phyloP scores from a whole-genome alignment of 2,329 filamentous ascomycete genomes.

The Penicillium crustosum region DNA sequence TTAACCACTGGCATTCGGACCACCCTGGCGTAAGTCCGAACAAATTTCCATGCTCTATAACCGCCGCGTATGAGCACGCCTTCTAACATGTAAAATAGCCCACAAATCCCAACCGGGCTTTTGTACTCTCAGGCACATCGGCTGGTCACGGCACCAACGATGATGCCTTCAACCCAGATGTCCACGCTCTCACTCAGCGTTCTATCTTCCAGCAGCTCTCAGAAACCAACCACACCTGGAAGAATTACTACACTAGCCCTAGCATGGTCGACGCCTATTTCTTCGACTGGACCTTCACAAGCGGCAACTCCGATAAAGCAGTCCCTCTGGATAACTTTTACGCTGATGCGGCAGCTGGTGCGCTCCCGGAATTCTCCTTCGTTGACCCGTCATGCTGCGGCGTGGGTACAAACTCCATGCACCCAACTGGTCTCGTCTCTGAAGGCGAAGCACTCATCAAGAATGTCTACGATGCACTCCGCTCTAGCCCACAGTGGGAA shows the following conservation, averaged over 20 bases:
- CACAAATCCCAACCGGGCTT: constrained; percentile 47
- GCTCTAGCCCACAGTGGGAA: constrained; percentile 37
- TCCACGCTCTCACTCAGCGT: constrained; percentile 30
- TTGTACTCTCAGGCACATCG: constrained; percentile 33
- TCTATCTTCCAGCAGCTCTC: constrained; percentile 44
- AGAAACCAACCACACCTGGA: constrained; percentile 36
- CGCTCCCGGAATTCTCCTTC: constrained; percentile 37
- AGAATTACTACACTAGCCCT: constrained; percentile 35
- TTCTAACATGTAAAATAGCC: constrained; percentile 30
- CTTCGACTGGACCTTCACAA: constrained; percentile 37
- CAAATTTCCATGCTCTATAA: neutral
- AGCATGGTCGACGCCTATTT: constrained; percentile 33
- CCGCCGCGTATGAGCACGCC: neutral
- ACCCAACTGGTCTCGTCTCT: constrained; percentile 37
- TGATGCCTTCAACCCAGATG: constrained; percentile 23
- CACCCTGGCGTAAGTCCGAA: constrained; percentile 42
- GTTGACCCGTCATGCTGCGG: constrained; percentile 45
- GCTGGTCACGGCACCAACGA: constrained; percentile 38
- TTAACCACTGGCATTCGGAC: constrained; percentile 49
- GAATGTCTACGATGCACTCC: constrained; percentile 38
- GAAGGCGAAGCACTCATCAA: constrained; percentile 41
- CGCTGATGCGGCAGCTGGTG: constrained; percentile 33
- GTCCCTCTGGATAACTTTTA: constrained; percentile 37
- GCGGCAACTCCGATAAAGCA: constrained; percentile 29
- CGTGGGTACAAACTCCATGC: constrained; percentile 38